These are phyloP conservation scores for Pichia membranifaciens DNA, from an alignment of 805 yeast species.

Conservation along the genomic window DNA sequence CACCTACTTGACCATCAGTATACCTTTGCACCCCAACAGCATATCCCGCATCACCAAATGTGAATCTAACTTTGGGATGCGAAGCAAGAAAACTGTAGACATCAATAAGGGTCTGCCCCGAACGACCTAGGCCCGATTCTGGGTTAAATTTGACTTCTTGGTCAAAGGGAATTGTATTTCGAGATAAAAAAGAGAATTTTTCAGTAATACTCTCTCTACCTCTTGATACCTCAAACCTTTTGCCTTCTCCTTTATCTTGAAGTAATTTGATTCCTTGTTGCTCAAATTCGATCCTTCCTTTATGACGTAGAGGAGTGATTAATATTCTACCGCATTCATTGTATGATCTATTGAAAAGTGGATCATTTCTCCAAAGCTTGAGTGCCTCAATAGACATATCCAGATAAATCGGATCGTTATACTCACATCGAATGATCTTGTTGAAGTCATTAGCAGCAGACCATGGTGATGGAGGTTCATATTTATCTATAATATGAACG, in stretches of 20 bases:
- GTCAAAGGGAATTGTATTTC: slow-evolving; percentile 13
- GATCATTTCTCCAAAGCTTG: slow-evolving; percentile 31
- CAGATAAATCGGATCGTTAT: slow-evolving; percentile 36
- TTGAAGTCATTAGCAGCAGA: slow-evolving; percentile 44
- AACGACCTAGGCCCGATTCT: slow-evolving; percentile 36
- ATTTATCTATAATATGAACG: slow-evolving; percentile 34
- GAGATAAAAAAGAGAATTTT: slow-evolving; percentile 14
- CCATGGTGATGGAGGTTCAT: slow-evolving; percentile 39
- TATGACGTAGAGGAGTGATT: slow-evolving; percentile 28
- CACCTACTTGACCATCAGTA: slow-evolving; percentile 14
- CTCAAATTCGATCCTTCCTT: slow-evolving; percentile 35
- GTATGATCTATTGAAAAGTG: slow-evolving; percentile 28
- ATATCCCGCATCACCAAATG: slow-evolving; percentile 28
- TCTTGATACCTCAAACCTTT: slow-evolving; percentile 22
- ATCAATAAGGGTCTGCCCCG: slow-evolving; percentile 32
- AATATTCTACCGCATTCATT: slow-evolving; percentile 38
- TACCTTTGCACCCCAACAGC: slow-evolving; percentile 15
- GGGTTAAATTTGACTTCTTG: slow-evolving; percentile 31
- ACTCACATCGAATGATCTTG: slow-evolving; percentile 44
- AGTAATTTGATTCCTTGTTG: slow-evolving; percentile 30
- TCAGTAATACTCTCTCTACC: slow-evolving; percentile 29
- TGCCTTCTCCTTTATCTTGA: slow-evolving; percentile 20
- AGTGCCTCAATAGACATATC: slow-evolving; percentile 40
- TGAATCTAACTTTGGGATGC: slow-evolving; percentile 29
- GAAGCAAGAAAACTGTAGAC: slow-evolving; percentile 24